Conservation (phyloP, 164 flowering plant genomes). For the Protea cynaroides region DNA sequence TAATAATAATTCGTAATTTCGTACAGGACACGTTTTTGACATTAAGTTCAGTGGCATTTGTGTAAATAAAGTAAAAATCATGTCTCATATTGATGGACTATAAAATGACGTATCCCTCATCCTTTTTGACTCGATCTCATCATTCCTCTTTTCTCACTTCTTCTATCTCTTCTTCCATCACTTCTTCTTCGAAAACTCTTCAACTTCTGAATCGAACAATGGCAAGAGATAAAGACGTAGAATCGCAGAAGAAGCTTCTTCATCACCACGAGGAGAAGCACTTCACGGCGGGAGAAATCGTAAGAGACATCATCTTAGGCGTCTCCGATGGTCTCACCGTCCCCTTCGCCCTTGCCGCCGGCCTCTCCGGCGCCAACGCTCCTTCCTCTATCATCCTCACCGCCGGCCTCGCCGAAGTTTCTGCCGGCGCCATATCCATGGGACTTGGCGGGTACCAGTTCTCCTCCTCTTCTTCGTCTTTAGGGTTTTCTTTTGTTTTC, state of each 20-base stretch:
- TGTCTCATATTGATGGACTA: too few relatives aligned
- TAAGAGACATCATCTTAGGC: conserved; percentile 89
- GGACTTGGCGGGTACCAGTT: conserved; percentile 98
- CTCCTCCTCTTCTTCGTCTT: background rate
- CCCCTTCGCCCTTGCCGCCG: conserved; percentile 95
- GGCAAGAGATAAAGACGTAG: too few relatives aligned
- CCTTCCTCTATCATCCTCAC: conserved; percentile 74
- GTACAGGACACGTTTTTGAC: too few relatives aligned
- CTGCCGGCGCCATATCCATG: conserved; percentile 97
- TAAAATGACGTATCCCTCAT: too few relatives aligned
- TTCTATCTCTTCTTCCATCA: too few relatives aligned
- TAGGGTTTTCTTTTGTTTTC: background rate
- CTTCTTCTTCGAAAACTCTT: too few relatives aligned
- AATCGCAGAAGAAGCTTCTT: conserved; percentile 27
- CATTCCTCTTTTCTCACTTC: too few relatives aligned
- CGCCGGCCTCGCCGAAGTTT: conserved; percentile 88
- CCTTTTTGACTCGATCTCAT: too few relatives aligned
- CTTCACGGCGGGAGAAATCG: conserved; percentile 80
- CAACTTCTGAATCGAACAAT: too few relatives aligned
- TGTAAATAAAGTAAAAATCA: too few relatives aligned
- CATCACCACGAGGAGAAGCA: conserved; percentile 75
- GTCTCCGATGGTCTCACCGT: conserved; percentile 94
- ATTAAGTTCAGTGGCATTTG: too few relatives aligned
- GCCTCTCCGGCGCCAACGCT: conserved; percentile 79
- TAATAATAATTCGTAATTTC: too few relatives aligned